Conservation (phyloP, 805 yeast species). For the Huiozyma naganishii region DNA sequence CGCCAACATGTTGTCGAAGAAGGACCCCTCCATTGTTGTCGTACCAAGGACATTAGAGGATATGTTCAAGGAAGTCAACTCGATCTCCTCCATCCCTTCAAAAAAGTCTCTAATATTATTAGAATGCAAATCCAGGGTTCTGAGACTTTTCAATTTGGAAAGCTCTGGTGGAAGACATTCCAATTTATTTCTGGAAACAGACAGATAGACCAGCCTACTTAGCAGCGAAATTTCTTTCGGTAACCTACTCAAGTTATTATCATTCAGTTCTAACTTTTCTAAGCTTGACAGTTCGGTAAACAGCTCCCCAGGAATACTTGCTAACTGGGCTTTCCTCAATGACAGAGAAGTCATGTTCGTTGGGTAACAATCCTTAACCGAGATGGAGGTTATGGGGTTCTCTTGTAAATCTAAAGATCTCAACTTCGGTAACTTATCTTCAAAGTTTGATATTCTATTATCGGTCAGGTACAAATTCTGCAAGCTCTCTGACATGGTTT, state of each 20-base stretch:
- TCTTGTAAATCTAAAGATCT: conserved; percentile 64
- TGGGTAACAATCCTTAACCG: conserved; percentile 36
- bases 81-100: conserved; percentile 54
- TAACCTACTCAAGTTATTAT: conserved; percentile 67
- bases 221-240: conserved; percentile 60
- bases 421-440: conserved; percentile 49
- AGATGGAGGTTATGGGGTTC: conserved; percentile 61
- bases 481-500: conserved; percentile 40
- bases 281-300: conserved; percentile 51
- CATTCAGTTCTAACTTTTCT: conserved; percentile 65
- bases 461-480: conserved; percentile 68
- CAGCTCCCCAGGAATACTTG: conserved; percentile 58
- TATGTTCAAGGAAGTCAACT: conserved; percentile 50
- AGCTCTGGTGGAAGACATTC: conserved; percentile 59
- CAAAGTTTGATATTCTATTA: conserved; percentile 62
- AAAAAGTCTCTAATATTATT: conserved; percentile 69
- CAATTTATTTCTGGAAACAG: conserved; percentile 65
- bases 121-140: conserved; percentile 66
- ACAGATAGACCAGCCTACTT: conserved; percentile 49
- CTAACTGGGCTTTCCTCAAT: conserved; percentile 70
- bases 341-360: conserved; percentile 59
- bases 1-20: conserved; percentile 24
- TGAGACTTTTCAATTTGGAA: conserved; percentile 47
- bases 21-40: conserved; percentile 1
- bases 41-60: conserved; percentile 58